These are phyloP conservation scores for Wallacemonas sp. DNA, from an alignment of 208 protist species.

Conservation along the genomic window DNA sequence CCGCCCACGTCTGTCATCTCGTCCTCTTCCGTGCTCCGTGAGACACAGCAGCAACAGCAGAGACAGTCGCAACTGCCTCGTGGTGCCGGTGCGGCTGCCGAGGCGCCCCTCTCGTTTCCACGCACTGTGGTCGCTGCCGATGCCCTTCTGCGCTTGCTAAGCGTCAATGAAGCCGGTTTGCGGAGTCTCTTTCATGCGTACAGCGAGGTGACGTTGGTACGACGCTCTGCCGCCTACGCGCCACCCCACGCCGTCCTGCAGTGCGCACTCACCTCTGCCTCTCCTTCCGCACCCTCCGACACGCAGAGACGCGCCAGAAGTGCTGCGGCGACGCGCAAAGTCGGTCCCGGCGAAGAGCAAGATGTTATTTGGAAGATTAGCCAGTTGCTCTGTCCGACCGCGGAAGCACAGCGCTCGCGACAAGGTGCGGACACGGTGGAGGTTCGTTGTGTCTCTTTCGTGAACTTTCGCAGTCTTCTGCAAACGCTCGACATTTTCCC, in stretches of 20 bases:
- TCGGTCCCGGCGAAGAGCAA: slow-evolving; percentile 7
- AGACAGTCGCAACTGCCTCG: too few species aligned
- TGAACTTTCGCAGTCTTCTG: slow-evolving; percentile 51
- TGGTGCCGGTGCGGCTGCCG: background rate
- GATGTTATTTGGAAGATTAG: slow-evolving; percentile 38
- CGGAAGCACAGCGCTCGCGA: slow-evolving; percentile 23
- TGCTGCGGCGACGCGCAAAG: too few species aligned
- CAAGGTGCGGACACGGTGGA: slow-evolving; percentile 20
- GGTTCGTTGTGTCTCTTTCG: slow-evolving; percentile 35
- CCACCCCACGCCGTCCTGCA: slow-evolving; percentile 17
- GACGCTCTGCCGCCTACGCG: slow-evolving; percentile 29
- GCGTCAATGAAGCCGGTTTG: slow-evolving; percentile 58
- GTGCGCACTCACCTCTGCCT: background rate
- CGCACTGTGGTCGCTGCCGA: slow-evolving; percentile 28
- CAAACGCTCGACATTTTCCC: slow-evolving; percentile 70
- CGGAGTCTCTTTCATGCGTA: slow-evolving; percentile 69
- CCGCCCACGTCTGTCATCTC: background rate
- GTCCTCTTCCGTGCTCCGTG: too few species aligned
- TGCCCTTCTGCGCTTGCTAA: slow-evolving; percentile 46
- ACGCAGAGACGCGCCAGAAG: too few species aligned
- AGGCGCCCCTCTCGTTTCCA: background rate
- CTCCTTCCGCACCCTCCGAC: too few species aligned
- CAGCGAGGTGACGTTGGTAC: slow-evolving; percentile 37
- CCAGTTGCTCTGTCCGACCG: slow-evolving; percentile 29
- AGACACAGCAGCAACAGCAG: too few species aligned